A percentile compares a stretch with the other conserved stretches of the same genome.
These are phyloP conservation scores for Aphanomyces invadans DNA, from an alignment of 352 stramenopile genomes.

Conservation along the genomic window DNA sequence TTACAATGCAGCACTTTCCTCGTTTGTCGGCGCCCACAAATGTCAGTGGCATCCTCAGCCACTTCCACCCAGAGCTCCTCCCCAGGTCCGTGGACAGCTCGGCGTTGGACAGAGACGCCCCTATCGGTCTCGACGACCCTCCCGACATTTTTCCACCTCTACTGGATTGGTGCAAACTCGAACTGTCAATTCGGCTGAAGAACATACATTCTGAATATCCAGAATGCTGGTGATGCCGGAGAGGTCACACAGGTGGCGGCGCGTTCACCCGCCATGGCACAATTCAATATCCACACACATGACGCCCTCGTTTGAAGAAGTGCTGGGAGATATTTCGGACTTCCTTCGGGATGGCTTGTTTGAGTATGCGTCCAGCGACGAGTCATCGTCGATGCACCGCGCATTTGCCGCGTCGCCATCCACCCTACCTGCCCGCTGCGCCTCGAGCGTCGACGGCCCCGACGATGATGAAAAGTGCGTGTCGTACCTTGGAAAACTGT, in stretches of 20 bases:
- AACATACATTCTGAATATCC: not conserved
- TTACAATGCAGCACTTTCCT: no score
- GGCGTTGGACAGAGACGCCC: no score
- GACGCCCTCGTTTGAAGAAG: not conserved
- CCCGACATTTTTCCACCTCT: not conserved
- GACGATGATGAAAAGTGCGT: not conserved
- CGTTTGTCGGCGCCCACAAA: no score
- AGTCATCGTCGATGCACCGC: not conserved
- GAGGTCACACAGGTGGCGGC: not conserved
- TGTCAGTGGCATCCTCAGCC: no score
- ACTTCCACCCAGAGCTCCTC: no score
- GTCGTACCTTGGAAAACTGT: not conserved
- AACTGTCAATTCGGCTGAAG: not conserved
- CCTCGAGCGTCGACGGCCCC: not conserved
- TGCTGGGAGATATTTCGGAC: not conserved
- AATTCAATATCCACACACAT: not conserved
- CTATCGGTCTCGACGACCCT: no score
- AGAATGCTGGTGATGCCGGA: not conserved
- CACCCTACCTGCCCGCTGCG: not conserved
- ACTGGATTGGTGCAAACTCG: not conserved
- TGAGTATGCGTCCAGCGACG: slow-evolving; percentile 11
- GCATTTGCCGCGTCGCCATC: not conserved
- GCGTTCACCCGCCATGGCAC: not conserved
- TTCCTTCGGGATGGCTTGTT: slow-evolving; percentile 5
- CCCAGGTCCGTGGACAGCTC: no score